Evolutionary conservation across 1,139 yeast species (phyloP).

Genomic region (Blastobotrys illinoisensis): DNA sequence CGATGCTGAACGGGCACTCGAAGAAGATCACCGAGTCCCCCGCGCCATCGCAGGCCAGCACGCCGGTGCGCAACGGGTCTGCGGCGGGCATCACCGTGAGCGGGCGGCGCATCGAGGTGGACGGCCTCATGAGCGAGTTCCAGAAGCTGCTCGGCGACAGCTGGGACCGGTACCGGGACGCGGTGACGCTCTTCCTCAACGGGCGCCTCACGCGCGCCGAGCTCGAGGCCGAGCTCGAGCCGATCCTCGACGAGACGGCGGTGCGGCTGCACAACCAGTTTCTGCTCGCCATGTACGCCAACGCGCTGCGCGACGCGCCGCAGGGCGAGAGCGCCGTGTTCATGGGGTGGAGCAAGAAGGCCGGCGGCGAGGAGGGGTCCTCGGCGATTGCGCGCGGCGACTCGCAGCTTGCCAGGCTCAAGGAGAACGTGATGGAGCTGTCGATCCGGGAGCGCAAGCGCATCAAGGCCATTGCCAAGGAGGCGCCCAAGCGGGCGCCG

Average conservation of each 20-base stretch:
- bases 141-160: conserved; percentile 63
- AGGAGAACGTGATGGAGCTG: conserved; percentile 80
- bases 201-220: conserved; percentile 67
- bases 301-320: conserved; percentile 68
- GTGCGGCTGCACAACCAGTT: conserved; percentile 71
- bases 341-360: conserved; percentile 46
- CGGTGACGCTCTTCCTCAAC: conserved; percentile 62
- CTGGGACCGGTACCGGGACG: conserved; percentile 85
- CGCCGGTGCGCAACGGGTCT: not conserved
- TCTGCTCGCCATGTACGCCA: conserved; percentile 74
- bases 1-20: conserved; percentile 3
- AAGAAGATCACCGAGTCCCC: not conserved
- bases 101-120: conserved; percentile 57
- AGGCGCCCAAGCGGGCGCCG: conserved; percentile 67
- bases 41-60: not conserved
- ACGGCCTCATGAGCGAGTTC: conserved; percentile 64
- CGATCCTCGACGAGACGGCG: conserved; percentile 49
- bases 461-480: conserved; percentile 72
- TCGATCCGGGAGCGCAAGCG: conserved; percentile 82
- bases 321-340: conserved; percentile 46
- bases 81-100: conserved; percentile 2
- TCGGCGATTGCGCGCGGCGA: conserved; percentile 25
- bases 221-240: conserved; percentile 50
- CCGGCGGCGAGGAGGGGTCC: conserved; percentile 16
- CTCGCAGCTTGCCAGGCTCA: conserved; percentile 69